Percentiles rank a stretch among this genome's conserved stretches.
Conservation (phyloP, 768 basidiomycete species). For the Panellus pusillus region DNA sequence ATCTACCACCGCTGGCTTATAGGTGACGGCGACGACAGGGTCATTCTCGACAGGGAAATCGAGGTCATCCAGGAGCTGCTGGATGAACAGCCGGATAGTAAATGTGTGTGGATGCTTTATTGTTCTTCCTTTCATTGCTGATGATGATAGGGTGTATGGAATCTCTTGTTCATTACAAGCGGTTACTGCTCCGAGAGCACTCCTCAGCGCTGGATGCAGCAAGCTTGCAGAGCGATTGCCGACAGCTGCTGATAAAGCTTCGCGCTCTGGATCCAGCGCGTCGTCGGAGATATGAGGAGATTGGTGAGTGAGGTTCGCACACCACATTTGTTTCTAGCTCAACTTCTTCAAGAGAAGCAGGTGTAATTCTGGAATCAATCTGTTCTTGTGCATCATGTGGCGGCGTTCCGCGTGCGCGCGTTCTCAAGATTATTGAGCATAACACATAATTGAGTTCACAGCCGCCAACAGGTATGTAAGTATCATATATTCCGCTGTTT, state of each 20-base stretch:
- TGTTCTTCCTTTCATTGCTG: constrained; percentile 4
- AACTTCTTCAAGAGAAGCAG: constrained; percentile 11
- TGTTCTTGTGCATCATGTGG: constrained; percentile 2
- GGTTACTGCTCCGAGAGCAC: constrained; percentile 58
- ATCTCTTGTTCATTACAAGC: constrained; percentile 82
- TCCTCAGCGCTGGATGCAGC: constrained; percentile 31
- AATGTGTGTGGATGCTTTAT: constrained; percentile 52
- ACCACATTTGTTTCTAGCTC: background rate
- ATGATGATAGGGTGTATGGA: constrained; percentile 84
- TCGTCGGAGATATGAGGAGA: constrained; percentile 64
- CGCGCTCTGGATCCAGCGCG: constrained; percentile 65
- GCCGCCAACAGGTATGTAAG: constrained; percentile 14
- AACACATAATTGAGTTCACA: constrained; percentile 16
- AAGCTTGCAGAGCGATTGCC: constrained; percentile 45
- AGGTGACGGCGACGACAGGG: constrained; percentile 65
- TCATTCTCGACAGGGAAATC: constrained; percentile 73
- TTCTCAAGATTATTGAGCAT: constrained; percentile 14
- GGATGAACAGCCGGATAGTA: constrained; percentile 88
- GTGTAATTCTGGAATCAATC: background rate
- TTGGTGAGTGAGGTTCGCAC: constrained; percentile 43
- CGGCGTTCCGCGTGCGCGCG: background rate
- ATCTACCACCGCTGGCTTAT: constrained; percentile 98
- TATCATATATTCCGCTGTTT: constrained; percentile 21
- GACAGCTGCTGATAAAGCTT: constrained; percentile 55
- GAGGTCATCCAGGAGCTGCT: constrained; percentile 77